Conservation (phyloP, 257 asterid genomes). For the Ballota nigra region DNA sequence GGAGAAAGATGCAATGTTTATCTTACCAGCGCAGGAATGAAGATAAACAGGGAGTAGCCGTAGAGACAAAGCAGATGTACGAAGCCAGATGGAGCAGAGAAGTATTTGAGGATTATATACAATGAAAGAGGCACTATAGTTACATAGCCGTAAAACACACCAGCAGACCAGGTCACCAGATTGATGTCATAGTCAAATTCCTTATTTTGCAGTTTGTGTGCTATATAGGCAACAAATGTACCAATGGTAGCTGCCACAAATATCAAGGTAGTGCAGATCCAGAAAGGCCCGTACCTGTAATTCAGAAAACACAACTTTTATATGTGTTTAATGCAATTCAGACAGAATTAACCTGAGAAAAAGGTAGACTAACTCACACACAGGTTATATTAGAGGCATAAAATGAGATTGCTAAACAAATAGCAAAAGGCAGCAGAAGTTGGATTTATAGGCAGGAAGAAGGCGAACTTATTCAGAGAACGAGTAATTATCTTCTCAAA, state of each 20-base stretch:
- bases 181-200: conserved; percentile 88
- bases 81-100: conserved; percentile 91
- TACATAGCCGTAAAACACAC: conserved; percentile 91
- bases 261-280: conserved; percentile 97
- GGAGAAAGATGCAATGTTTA: background rate
- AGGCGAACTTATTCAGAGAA: background rate
- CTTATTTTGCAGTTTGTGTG: conserved; percentile 80
- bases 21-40: conserved; percentile 98
- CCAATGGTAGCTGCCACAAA: conserved; percentile 98
- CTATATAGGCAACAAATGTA: conserved; percentile 83
- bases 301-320: conserved; percentile 11
- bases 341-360: conserved; percentile 11
- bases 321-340: background rate
- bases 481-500: background rate
- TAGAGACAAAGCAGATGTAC: conserved; percentile 90
- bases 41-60: conserved; percentile 89
- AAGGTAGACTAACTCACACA: background rate
- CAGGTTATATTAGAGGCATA: background rate
- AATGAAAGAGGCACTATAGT: conserved; percentile 74
- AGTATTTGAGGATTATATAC: conserved; percentile 84
- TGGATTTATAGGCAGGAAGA: background rate
- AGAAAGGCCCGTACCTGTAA: conserved; percentile 93
- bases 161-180: conserved; percentile 95
- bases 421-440: background rate
- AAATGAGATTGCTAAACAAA: conserved; percentile 9